Percentiles rank a stretch among this genome's conserved stretches.
Evolutionary conservation across 2,329 filamentous ascomycete species (phyloP).

Genomic region (Ophiocordyceps sinensis): DNA sequence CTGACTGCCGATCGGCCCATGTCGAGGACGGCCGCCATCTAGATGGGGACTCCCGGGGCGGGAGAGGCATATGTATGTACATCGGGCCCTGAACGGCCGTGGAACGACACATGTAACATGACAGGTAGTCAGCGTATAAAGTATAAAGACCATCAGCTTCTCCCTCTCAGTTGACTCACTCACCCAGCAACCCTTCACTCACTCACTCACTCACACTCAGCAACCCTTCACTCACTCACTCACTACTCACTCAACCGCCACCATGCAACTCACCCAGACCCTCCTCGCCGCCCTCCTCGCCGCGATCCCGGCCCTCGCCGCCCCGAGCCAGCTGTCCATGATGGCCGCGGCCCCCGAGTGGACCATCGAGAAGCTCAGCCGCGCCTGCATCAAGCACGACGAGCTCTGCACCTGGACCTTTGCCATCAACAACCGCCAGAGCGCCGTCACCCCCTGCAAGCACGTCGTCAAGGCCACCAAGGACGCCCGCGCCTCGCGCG

Average conservation of each 20-base stretch:
- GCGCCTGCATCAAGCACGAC: slow-evolving; percentile 23
- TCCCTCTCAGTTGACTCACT: no score
- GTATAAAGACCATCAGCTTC: no score
- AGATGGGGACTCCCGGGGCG: no score
- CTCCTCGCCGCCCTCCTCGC: slow-evolving; percentile 20
- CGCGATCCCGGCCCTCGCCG: slow-evolving; percentile 20
- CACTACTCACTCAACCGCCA: slow-evolving; percentile 7
- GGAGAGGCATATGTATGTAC: no score
- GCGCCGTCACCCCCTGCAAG: slow-evolving; percentile 13
- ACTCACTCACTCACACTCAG: neutral
- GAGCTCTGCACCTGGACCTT: slow-evolving; percentile 29
- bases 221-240: neutral
- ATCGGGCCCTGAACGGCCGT: no score
- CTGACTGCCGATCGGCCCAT: slow-evolving; percentile 3
- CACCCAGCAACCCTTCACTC: neutral
- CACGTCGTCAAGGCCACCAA: slow-evolving; percentile 16
- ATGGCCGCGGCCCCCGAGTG: slow-evolving; percentile 24
- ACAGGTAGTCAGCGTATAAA: no score
- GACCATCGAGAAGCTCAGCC: slow-evolving; percentile 25
- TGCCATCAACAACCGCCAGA: slow-evolving; percentile 20
- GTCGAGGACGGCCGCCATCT: neutral
- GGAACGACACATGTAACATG: no score
- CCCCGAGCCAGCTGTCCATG: slow-evolving; percentile 20
- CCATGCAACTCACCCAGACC: slow-evolving; percentile 28
- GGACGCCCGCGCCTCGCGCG: slow-evolving; percentile 16